Percentiles rank a stretch among this genome's conserved stretches.
Conservation (phyloP, 192 early-diverging fungal species). For the Helicostylum pulchrum region DNA sequence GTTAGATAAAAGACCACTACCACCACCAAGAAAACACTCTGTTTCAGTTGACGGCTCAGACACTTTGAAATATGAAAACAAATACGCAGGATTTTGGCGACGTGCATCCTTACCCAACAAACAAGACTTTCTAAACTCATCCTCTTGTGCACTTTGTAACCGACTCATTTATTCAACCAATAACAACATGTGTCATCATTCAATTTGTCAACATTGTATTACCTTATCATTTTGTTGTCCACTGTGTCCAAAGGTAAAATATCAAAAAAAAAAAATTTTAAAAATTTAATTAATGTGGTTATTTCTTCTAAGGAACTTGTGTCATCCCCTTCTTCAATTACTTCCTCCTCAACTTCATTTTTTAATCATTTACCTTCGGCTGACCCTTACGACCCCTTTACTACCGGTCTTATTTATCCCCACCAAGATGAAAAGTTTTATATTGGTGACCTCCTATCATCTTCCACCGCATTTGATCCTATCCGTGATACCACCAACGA, state of each 20-base stretch:
- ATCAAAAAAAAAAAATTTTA: background rate
- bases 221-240: constrained; percentile 1
- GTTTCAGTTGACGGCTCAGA: background rate
- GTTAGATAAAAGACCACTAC: background rate
- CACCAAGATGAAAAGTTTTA: background rate
- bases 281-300: background rate
- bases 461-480: background rate
- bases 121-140: background rate
- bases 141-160: background rate
- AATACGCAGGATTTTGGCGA: background rate
- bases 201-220: constrained; percentile 10
- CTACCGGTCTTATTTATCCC: background rate
- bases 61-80: background rate
- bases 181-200: background rate
- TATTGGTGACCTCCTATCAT: background rate
- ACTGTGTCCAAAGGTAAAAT: background rate
- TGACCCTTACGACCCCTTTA: too few species aligned
- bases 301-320: background rate
- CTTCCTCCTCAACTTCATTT: too few species aligned
- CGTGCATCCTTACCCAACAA: constrained; percentile 3
- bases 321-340: background rate
- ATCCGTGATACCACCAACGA: background rate
- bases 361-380: background rate
- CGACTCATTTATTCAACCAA: background rate
- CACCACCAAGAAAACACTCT: constrained; percentile 5